A percentile compares a stretch with the other conserved stretches of the same genome.
Evolutionary conservation across 306 rosid genomes (phyloP).

Genomic region (apple (Malus domestica)): ASM211411v1 NC_041794.1:27660501-27661000

Average conservation of each 20-base stretch:
- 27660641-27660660: slow-evolving; percentile 27
- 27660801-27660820: slow-evolving; percentile 21
- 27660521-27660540: slow-evolving; percentile 33
- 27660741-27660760: slow-evolving; percentile 25
- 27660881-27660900: slow-evolving; percentile 22
- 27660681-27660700: slow-evolving; percentile 16
- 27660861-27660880: slow-evolving; percentile 25
- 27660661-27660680: slow-evolving; percentile 2
- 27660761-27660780: slow-evolving; percentile 20
- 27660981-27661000: slow-evolving; percentile 25
- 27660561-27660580: slow-evolving; percentile 15
- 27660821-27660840: slow-evolving; percentile 24
- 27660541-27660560: slow-evolving; percentile 29
- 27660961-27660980: slow-evolving; percentile 34
- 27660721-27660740: slow-evolving; percentile 14
- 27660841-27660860: slow-evolving; percentile 33
- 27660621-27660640: slow-evolving; percentile 22
- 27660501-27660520: slow-evolving; percentile 24
- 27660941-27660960: slow-evolving; percentile 27
- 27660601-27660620: slow-evolving; percentile 17
- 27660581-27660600: slow-evolving; percentile 25
- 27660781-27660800: slow-evolving; percentile 36
- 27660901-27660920: slow-evolving; percentile 30
- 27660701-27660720: slow-evolving; percentile 13
- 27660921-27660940: slow-evolving; percentile 22